Base-by-base conservation (phyloP, 2,329 filamentous ascomycete genomes). In the Alternaria infectoria region DNA sequence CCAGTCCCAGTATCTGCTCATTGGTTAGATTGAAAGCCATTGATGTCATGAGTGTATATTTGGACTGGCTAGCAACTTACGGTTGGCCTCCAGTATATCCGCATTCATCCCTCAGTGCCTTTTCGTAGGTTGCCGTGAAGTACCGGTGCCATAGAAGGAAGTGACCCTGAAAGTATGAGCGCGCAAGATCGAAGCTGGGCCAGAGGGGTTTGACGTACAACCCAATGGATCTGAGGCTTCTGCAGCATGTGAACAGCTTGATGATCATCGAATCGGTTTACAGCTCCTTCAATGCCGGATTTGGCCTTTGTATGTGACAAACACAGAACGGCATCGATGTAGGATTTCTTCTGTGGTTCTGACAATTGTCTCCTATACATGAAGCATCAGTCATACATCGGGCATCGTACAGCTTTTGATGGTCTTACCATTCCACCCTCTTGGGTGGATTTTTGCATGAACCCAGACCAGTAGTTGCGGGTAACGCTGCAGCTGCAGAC, bases 1-100 rank as follows among this genome's bases (percentile, higher is more conserved):
- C 68, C 69, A 76, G 56, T 76, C 68, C 74, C 72, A 75, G 72
- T 84, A 86, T 54, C 28, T 51, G 28, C 28, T 1, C 15, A 51
- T 26, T 21, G 49, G n/a, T 51, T 5, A 51, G 49, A 7, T 51
- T 21, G 6, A 19, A 17, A 36, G 15, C 28, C 6, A 7, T 21
- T 12, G 0, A n/a, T 23, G 17, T 32, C 19, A 11, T 21, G 49
- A 51, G 49, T 3, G 9, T 4, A 15, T 2, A 5, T n/a, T 32
- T 17, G 26, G 6, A 51, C 1, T 21, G 7, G n/a, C 5, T 17
- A 32, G 36, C 26, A 32, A 30, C 26, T 32, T 51, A 51, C 47
- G 70, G 69, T 46, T 74, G 69, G 12, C 52, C 70, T 30, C 70
- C 65, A 26, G 61, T 67, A 40, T 68, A 73, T 49, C 66, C 71